Evolutionary conservation across 345 rosid genomes (phyloP).

Genomic region (Noccaea bulbosa): DNA sequence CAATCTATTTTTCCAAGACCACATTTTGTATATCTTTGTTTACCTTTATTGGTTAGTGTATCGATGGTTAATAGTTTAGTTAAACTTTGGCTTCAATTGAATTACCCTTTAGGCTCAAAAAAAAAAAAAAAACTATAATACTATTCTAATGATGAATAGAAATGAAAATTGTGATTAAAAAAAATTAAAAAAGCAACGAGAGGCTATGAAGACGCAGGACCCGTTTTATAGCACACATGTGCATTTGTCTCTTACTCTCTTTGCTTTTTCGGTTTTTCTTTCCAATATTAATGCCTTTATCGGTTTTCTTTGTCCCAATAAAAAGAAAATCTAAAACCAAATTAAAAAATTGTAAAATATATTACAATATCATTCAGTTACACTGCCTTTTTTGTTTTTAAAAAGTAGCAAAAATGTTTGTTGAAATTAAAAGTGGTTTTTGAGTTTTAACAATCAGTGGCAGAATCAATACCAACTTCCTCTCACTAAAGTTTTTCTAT

Average conservation of each 20-base stretch:
- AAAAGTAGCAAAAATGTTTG: conserved; percentile 27
- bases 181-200: conserved; percentile 18
- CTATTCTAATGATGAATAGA: too few species aligned
- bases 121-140: too few species aligned
- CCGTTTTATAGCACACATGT: conserved; percentile 31
- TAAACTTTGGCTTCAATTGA: background rate
- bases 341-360: background rate
- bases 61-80: background rate
- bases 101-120: too few species aligned
- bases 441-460: conserved; percentile 29
- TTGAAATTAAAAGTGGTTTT: background rate
- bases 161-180: too few species aligned
- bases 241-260: conserved; percentile 41
- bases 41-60: background rate
- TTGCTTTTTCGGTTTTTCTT: conserved; percentile 25
- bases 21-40: background rate
- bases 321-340: background rate
- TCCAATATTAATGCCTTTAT: conserved; percentile 21
- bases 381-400: background rate
- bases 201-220: conserved; percentile 21
- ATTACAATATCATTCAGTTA: conserved; percentile 1
- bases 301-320: background rate
- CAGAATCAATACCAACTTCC: conserved; percentile 27
- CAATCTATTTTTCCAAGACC: background rate
- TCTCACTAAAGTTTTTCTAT: conserved; percentile 33